Percentiles rank a stretch among this genome's conserved stretches.
Evolutionary conservation across 1,284 basidiomycete species (phyloP).

Genomic region (Pseudozyma flocculosa): DNA sequence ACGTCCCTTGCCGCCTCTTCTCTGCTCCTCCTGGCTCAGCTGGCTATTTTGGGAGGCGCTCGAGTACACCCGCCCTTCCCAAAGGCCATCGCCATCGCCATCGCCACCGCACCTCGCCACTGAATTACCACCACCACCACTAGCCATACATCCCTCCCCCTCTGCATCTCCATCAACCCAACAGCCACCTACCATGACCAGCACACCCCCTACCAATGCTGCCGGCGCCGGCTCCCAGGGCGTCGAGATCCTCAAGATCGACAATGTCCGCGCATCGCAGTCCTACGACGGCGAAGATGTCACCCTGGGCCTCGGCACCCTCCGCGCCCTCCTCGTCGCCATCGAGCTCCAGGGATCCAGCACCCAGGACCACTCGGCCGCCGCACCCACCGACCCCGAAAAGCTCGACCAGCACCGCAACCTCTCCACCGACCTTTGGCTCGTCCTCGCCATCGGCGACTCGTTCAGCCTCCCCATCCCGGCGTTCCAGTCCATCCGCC

Average conservation of each 20-base stretch:
- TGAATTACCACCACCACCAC: too few relatives aligned
- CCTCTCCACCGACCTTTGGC: slow-evolving; percentile 33
- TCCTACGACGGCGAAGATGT: slow-evolving; percentile 36
- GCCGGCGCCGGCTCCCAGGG: slow-evolving; percentile 4
- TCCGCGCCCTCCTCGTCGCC: slow-evolving; percentile 30
- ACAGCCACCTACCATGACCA: neutral
- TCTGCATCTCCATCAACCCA: neutral
- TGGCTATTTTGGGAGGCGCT: too few relatives aligned
- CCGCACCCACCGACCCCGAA: neutral
- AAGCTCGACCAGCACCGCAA: slow-evolving; percentile 6
- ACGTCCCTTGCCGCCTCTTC: too few relatives aligned
- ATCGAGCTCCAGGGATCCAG: slow-evolving; percentile 31
- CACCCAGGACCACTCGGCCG: slow-evolving; percentile 2
- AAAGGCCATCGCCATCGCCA: too few relatives aligned
- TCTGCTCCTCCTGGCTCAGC: too few relatives aligned
- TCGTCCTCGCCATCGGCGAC: slow-evolving; percentile 34
- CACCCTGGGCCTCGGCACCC: slow-evolving; percentile 19
- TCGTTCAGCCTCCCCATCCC: slow-evolving; percentile 33
- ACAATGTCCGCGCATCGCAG: slow-evolving; percentile 25
- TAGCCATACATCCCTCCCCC: too few relatives aligned
- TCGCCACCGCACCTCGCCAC: too few relatives aligned
- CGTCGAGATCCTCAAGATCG: slow-evolving; percentile 23
- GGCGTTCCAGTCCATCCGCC: slow-evolving; percentile 28
- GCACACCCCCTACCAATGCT: neutral
- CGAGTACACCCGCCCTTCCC: too few relatives aligned